Base-by-base conservation (phyloP, 1,139 yeast species). In the Lodderomyces parapsilosis region DNA sequence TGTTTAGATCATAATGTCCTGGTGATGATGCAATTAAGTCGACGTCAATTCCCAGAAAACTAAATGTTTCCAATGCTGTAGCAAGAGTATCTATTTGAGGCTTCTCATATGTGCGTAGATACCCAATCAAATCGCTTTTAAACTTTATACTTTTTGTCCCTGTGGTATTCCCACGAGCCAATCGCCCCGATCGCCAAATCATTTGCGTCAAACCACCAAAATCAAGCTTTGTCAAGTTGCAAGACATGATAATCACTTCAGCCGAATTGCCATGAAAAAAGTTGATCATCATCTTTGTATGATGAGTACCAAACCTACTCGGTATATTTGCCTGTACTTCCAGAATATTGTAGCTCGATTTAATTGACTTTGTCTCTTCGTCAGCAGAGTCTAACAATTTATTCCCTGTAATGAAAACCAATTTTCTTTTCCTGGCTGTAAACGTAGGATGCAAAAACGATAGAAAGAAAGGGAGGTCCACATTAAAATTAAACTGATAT, bases 201-300 rank as follows among this genome's bases (percentile, higher is more conserved):
- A 81, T 80, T 56, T 83, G 89, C 2, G 85, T 81, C 42, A 83
- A 77, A 1, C 73, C 73, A 4, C 66, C 65, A 44, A 80, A 71
- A 56, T 84, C 90, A 1, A 72, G 58, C 36, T 61, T 60, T 0
- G 83, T 79, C 42, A 82, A 56, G 55, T 84, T 84, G 54, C 78
- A 74, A 0, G 89, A 78, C 63, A 83, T 76, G 15, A 83, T 65
- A n/a, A 78, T 76, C 0, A 83, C 57, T 52, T 76, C 80, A 24
- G 74, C 59, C 0, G 71, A 57, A 13, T 54, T 54, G 48, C 75
- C 78, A 2, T 53, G 56, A 51, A 66, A 79, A 46, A 76, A 66
- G 54, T 82, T 82, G 13, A 84, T 62, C 73, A 83, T 80, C 77
- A 83, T 66, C 53, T 84, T 84, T 2, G 86, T 72, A 56, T 84